Percentiles rank a stretch among this genome's conserved stretches.
phyloP scores from a whole-genome alignment of 257 asterid genomes.

The Asclepias syriaca region DNA sequence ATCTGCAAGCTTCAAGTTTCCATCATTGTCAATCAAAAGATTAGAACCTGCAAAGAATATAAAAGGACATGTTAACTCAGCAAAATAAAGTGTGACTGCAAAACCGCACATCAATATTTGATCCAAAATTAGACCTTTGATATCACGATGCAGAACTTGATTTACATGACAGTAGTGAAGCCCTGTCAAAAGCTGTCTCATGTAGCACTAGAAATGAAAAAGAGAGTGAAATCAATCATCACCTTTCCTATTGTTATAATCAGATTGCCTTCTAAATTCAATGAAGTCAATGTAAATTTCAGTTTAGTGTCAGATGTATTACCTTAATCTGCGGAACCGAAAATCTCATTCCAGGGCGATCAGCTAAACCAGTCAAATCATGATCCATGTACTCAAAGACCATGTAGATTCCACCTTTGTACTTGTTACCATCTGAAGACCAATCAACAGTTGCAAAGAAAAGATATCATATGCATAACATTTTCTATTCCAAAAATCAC shows the following conservation, averaged over 20 bases:
- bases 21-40: conserved; percentile 78
- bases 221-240: conserved; percentile 32
- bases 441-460: conserved; percentile 10
- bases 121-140: conserved; percentile 53
- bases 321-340: conserved; percentile 88
- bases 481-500: background rate
- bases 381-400: conserved; percentile 97
- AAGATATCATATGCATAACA: background rate
- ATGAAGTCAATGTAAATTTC: conserved; percentile 18
- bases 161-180: conserved; percentile 93
- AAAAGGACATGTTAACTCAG: conserved; percentile 13
- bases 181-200: conserved; percentile 89
- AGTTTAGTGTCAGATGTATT: conserved; percentile 12
- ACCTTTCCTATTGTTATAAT: conserved; percentile 7
- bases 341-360: conserved; percentile 88
- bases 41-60: conserved; percentile 60
- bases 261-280: conserved; percentile 1
- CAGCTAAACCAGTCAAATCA: conserved; percentile 88
- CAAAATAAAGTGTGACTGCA: conserved; percentile 1
- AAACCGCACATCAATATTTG: conserved; percentile 18
- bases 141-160: conserved; percentile 93
- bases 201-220: conserved; percentile 65
- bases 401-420: conserved; percentile 88
- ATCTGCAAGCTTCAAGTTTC: conserved; percentile 87
- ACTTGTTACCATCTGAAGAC: conserved; percentile 70